phyloP scores from a whole-genome alignment of 2,329 filamentous ascomycete species.

The Ophiostoma populinum region DNA sequence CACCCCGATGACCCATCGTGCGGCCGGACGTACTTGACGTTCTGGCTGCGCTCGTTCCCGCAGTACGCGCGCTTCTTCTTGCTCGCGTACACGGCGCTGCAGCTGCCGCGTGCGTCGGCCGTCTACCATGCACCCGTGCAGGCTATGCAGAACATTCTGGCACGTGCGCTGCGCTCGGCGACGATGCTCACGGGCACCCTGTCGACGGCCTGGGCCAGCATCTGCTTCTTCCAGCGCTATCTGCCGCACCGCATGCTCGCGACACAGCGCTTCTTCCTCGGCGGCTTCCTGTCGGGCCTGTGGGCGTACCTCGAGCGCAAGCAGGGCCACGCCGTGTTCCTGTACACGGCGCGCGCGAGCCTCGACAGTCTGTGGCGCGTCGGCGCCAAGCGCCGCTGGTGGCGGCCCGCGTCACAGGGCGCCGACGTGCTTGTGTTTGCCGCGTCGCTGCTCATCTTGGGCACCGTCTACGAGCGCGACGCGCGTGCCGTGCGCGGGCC shows the following conservation, averaged over 20 bases:
- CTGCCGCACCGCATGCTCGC: slow-evolving; percentile 60
- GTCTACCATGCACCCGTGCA: slow-evolving; percentile 54
- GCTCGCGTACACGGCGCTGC: slow-evolving; percentile 52
- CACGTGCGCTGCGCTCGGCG: slow-evolving; percentile 54
- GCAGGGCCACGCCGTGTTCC: slow-evolving; percentile 48
- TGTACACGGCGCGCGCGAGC: slow-evolving; percentile 64
- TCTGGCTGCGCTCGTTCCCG: slow-evolving; percentile 73
- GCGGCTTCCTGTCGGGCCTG: slow-evolving; percentile 68
- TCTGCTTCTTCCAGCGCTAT: slow-evolving; percentile 74
- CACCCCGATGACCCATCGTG: slow-evolving; percentile 83
- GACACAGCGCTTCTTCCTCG: slow-evolving; percentile 77
- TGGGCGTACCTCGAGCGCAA: slow-evolving; percentile 65
- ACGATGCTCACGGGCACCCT: slow-evolving; percentile 70
- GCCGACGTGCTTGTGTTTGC: slow-evolving; percentile 80
- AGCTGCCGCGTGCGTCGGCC: slow-evolving; percentile 44
- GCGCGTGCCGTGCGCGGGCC: slow-evolving; percentile 50
- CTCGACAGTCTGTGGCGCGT: slow-evolving; percentile 83
- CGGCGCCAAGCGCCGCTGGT: slow-evolving; percentile 77
- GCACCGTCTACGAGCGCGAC: slow-evolving; percentile 58
- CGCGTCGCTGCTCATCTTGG: slow-evolving; percentile 57
- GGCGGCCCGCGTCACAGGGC: slow-evolving; percentile 71
- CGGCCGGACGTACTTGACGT: slow-evolving; percentile 69
- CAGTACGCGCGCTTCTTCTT: slow-evolving; percentile 62
- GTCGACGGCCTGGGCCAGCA: slow-evolving; percentile 70
- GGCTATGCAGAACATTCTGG: slow-evolving; percentile 47